Base-by-base conservation (phyloP, 192 early-diverging fungal species). In the Pecoramyces ruminantium region DNA sequence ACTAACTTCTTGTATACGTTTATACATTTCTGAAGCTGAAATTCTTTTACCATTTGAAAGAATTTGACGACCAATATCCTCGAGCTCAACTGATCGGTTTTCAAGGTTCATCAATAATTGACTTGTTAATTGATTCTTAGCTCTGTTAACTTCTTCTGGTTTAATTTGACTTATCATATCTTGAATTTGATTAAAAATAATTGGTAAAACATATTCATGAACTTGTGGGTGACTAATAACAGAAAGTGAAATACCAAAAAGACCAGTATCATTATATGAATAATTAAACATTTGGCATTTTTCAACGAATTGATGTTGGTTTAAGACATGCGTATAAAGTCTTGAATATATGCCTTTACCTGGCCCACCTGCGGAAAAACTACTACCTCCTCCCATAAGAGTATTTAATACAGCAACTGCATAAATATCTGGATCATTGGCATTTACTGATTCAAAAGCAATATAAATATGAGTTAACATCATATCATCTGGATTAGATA, bases 321-420 rank as follows among this genome's bases (percentile, higher is more conserved):
- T 97, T 38, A 99, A 87, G 4, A 99, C 96, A 51, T 95, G 93
- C 17, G 94, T 97, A 84, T 96, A 99, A 34, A 99, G 88, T 8
- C 96, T 91, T 77, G 96, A 97, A 89, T 99, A 96, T 96, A 99
- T 97, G 79, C 97, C 97, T 87, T 99, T 97, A 6, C 97, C 96
- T 2, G 97, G 97, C 13, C 97, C 97, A 81, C 97, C 97, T 0
- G 97, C 97, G 17, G 93, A 95, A 84, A 99, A 99, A 2, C 94
- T 95, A 11, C 96, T 95, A 58, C 97, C 97, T 38, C 97, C 97
- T 29, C 97, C 97, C 84, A 99, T 89, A 38, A 99, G 86, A 79
- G 93, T 90, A 80, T 96, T 93, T 40, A 99, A 86, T 21, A 93
- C 94, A 14, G 97, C 95, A 79, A 98, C 88, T 14, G 95, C 91